Evolutionary conservation across 179 eudicot genomes (phyloP), one percentile per base, ranked within the genome.

Genomic region (Amaranthus tricolor): DNA sequence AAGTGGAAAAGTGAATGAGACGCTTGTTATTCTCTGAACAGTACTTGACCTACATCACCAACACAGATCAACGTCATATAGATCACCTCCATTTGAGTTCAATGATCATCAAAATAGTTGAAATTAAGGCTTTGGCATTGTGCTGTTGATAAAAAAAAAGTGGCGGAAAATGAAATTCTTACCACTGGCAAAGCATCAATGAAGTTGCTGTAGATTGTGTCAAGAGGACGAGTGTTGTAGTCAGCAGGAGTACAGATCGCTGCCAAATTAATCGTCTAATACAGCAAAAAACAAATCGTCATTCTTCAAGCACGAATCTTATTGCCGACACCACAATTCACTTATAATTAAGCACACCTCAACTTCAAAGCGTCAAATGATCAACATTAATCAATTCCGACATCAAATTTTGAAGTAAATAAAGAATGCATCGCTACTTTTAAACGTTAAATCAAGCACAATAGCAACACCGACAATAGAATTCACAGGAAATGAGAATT

Each of bases 161-260:
- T 20, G 14, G 31, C 7, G 0, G 48, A 68, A 24, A 31, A 14
- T 11, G 44, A 81, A 67, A 76, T 54, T 13, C 87, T 63, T 93
- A 94, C 98, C 94, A 94, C 98, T 61, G 98, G 97, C 17, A 94
- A 88, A 14, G 98, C 98, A 85, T 94, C 98, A 52, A 92, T 92
- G 93, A 94, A 94, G 73, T 94, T 94, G 88, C 98, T 94, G 90
- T 92, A 94, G 48, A 94, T 93, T 12, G 98, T 94, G 77, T 94
- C 98, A 53, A 94, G 87, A 17, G 98, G 98, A 74, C 98, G 94
- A 0, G 97, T 94, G 74, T 94, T 94, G 89, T 94, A 94, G 79
- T 94, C 98, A 45, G 98, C 98, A 10, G 98, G 98, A 63, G 98
- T 94, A 79, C 98, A 94, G 83, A 94, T 94, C 77, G 98, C 98